A percentile compares a stretch with the other conserved stretches of the same genome.
phyloP scores from a whole-genome alignment of 202 grass and related monocot species.

The Thinopyrum obtusiflorum region DNA sequence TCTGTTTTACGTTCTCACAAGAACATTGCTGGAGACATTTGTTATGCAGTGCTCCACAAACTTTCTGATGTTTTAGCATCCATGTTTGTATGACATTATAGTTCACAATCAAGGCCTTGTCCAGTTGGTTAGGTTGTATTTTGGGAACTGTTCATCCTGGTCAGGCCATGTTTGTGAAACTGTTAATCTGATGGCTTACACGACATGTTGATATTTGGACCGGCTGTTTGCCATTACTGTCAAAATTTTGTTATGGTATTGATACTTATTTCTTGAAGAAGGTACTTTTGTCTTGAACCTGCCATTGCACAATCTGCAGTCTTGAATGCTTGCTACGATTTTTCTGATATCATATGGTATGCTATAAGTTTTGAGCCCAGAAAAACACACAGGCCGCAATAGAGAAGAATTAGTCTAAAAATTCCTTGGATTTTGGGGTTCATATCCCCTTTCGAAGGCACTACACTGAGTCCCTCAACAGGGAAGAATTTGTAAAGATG shows the following conservation, averaged over 20 bases:
- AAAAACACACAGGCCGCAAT: background rate
- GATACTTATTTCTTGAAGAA: background rate
- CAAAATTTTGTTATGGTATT: background rate
- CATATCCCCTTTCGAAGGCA: background rate
- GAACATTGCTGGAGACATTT: constrained; percentile 80
- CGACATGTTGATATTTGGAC: background rate
- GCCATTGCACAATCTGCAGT: background rate
- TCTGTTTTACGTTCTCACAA: constrained; percentile 83
- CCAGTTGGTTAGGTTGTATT: background rate
- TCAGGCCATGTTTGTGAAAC: background rate
- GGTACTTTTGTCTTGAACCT: background rate
- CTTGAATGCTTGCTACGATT: background rate
- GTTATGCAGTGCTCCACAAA: constrained; percentile 73
- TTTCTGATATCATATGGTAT: background rate
- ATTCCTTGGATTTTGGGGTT: background rate
- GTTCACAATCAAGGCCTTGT: background rate
- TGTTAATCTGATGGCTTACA: background rate
- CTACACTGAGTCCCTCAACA: background rate
- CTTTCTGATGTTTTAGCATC: constrained; percentile 81
- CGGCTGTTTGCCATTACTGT: background rate
- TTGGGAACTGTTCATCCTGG: background rate
- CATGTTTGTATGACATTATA: background rate
- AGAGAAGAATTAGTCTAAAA: background rate
- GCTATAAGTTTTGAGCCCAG: background rate
- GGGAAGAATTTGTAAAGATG: background rate